Evolutionary conservation across 768 basidiomycete genomes (phyloP).

Genomic region (Termitomyces titanicus): DNA sequence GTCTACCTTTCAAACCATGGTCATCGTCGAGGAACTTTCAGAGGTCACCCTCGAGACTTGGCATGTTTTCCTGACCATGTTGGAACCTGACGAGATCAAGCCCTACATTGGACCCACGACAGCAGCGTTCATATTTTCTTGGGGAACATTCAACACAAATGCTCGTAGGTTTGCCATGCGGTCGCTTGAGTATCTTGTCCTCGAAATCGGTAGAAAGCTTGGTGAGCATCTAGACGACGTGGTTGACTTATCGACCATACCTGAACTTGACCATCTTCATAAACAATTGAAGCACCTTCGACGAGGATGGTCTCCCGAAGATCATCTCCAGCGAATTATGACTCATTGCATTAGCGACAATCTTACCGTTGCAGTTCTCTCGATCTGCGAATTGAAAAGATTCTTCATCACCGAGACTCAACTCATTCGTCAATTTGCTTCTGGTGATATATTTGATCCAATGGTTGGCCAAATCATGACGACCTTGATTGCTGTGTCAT

Average conservation of each 20-base stretch:
- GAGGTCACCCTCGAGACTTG: conserved; percentile 79
- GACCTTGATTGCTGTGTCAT: conserved; percentile 63
- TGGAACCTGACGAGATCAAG: conserved; percentile 68
- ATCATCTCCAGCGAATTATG: conserved; percentile 62
- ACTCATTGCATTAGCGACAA: conserved; percentile 80
- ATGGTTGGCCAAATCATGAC: conserved; percentile 65
- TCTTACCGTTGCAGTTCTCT: conserved; percentile 67
- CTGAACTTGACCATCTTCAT: conserved; percentile 50
- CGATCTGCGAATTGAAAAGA: conserved; percentile 69
- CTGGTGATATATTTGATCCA: conserved; percentile 86
- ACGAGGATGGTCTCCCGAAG: conserved; percentile 44
- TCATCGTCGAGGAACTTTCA: conserved; percentile 70
- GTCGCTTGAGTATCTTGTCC: conserved; percentile 68
- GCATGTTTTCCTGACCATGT: conserved; percentile 68
- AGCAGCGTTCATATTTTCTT: conserved; percentile 76
- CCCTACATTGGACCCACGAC: conserved; percentile 85
- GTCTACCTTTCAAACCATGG: conserved; percentile 90
- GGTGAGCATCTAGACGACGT: conserved; percentile 67
- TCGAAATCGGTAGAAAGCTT: conserved; percentile 55
- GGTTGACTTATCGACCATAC: conserved; percentile 71
- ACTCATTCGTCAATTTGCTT: conserved; percentile 59
- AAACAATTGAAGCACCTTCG: conserved; percentile 42
- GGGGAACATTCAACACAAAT: conserved; percentile 56
- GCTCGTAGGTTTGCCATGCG: conserved; percentile 52
- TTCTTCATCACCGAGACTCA: conserved; percentile 52